These are phyloP conservation scores for Trypethelium eluteriae DNA, from an alignment of 495 filamentous ascomycete species.

Conservation along the genomic window DNA sequence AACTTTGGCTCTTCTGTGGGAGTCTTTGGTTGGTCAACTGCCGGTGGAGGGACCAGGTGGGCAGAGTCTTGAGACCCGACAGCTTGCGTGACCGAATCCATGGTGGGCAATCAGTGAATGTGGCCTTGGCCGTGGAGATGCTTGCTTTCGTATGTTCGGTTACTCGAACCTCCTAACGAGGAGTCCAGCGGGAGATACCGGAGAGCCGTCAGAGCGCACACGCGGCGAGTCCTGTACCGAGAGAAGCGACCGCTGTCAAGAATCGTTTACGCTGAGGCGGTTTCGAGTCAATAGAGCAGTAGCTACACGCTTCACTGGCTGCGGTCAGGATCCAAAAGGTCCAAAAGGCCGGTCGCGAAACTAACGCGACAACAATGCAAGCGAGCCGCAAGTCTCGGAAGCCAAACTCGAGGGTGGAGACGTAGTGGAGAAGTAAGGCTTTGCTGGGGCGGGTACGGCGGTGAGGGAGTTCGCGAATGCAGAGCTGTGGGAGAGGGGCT, in stretches of 20 bases:
- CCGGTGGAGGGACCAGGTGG: not conserved
- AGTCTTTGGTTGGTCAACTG: not conserved
- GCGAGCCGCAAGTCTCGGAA: not conserved
- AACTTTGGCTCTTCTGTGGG: not conserved
- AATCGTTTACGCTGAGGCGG: not conserved
- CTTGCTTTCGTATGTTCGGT: not conserved
- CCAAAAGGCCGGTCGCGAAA: not conserved
- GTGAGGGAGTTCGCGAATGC: slow-evolving; percentile 1
- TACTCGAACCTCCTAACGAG: not conserved
- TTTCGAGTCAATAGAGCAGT: not conserved
- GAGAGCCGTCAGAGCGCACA: not conserved
- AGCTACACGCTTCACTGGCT: not conserved
- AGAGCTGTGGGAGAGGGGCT: not conserved
- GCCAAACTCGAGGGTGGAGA: not conserved
- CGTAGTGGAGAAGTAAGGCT: not conserved
- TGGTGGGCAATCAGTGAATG: not conserved
- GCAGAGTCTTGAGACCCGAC: not conserved
- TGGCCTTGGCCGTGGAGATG: not conserved
- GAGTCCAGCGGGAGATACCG: not conserved
- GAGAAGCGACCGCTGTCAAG: not conserved
- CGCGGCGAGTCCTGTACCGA: not conserved
- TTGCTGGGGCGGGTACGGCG: slow-evolving; percentile 2
- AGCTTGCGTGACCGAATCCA: not conserved
- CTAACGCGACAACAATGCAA: not conserved
- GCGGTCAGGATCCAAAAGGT: not conserved